phyloP scores from a whole-genome alignment of 257 asterid genomes.

The Gentiana macrophylla region DNA sequence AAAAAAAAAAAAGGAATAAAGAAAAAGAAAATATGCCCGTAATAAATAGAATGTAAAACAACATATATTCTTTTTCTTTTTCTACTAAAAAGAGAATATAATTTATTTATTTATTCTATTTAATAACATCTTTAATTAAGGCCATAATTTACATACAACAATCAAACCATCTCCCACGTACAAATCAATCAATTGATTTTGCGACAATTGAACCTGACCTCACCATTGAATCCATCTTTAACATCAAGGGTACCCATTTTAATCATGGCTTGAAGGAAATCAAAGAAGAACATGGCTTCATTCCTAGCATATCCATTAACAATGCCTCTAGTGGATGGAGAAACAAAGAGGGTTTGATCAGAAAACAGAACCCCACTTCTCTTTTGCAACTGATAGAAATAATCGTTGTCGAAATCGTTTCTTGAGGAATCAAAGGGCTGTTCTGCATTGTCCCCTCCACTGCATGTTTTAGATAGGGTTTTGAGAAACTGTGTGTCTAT shows the following conservation, averaged over 20 bases:
- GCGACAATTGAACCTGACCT: conserved; percentile 55
- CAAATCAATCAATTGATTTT: conserved; percentile 22
- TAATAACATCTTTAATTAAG: neutral
- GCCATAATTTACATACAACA: neutral
- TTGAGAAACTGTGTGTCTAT: conserved; percentile 49
- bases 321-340: conserved; percentile 42
- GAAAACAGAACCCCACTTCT: conserved; percentile 63
- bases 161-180: neutral
- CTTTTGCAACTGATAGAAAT: conserved; percentile 48
- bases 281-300: conserved; percentile 69
- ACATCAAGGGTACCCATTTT: conserved; percentile 73
- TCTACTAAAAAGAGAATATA: neutral
- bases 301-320: conserved; percentile 61
- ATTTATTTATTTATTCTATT: too few species aligned
- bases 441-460: conserved; percentile 62
- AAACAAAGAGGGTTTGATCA: conserved; percentile 60
- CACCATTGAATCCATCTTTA: conserved; percentile 60
- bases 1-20: too few species aligned
- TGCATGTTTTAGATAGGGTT: conserved; percentile 50
- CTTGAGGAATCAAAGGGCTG: conserved; percentile 57
- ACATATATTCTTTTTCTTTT: too few species aligned
- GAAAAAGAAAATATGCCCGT: too few species aligned
- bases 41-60: too few species aligned
- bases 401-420: conserved; percentile 48
- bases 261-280: conserved; percentile 68